Conservation (phyloP, 2,329 filamentous ascomycete genomes). For the Microcyclosporella mali region DNA sequence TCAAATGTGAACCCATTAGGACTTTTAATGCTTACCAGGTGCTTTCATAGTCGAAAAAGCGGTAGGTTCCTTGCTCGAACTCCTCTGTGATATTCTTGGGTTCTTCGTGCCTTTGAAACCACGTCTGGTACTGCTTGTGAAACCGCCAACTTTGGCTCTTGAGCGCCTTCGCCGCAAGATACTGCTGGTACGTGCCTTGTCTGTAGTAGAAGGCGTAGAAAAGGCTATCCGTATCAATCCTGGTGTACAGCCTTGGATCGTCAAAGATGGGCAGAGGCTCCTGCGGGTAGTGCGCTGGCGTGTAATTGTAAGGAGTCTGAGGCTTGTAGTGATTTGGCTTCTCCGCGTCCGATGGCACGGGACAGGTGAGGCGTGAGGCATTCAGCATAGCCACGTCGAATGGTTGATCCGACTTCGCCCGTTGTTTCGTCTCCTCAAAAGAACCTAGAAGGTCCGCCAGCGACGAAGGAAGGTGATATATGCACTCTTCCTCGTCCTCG, state of each 20-base stretch:
- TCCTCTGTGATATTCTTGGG: conserved; percentile 98
- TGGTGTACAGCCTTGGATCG: conserved; percentile 76
- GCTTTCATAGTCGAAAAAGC: conserved; percentile 98
- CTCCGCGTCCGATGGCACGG: conserved; percentile 72
- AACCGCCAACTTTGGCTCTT: conserved; percentile 99
- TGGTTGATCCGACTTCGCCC: conserved; percentile 55
- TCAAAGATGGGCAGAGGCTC: conserved; percentile 89
- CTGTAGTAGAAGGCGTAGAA: conserved; percentile 99
- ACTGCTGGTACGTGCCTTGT: conserved; percentile 92
- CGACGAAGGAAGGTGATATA: conserved; percentile 86
- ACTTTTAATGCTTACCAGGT: conserved; percentile 67
- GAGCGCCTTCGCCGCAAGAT: conserved; percentile 88
- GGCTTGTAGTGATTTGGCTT: conserved; percentile 79
- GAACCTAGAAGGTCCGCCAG: conserved; percentile 86
- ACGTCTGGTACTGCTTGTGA: conserved; percentile 99
- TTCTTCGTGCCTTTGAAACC: conserved; percentile 98
- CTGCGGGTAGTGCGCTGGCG: conserved; percentile 79
- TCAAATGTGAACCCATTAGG: conserved; percentile 4
- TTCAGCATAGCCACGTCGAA: conserved; percentile 67
- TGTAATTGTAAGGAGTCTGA: conserved; percentile 66
- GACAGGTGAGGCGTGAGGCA: conserved; percentile 65
- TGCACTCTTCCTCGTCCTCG: conserved; percentile 57
- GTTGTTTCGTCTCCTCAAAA: conserved; percentile 75
- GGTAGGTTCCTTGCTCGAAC: conserved; percentile 96
- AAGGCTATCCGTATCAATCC: conserved; percentile 90